Evolutionary conservation across 345 rosid genomes (phyloP).

Genomic region (Syzygium grande): DNA sequence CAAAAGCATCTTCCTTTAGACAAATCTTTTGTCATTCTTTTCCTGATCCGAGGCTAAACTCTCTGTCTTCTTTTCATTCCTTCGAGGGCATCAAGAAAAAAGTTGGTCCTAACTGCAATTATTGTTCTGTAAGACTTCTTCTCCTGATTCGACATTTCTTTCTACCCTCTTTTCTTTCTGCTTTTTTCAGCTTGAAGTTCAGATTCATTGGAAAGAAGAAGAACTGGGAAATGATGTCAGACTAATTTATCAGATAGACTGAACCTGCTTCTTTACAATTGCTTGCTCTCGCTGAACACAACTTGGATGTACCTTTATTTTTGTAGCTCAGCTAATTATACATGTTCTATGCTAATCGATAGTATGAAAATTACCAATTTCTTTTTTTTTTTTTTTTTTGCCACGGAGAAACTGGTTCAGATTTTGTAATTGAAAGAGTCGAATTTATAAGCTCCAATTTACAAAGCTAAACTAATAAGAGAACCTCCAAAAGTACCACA

Average conservation of each 20-base stretch:
- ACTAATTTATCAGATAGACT: not conserved
- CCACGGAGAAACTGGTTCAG: not conserved
- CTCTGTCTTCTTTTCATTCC: not conserved
- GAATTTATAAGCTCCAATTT: not conserved
- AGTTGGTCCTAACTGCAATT: not conserved
- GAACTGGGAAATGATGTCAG: not conserved
- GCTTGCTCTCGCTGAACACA: not conserved
- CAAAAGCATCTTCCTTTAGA: not conserved
- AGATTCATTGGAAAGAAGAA: not conserved
- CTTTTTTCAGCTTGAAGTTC: not conserved
- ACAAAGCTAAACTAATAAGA: not conserved
- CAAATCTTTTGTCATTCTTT: not conserved
- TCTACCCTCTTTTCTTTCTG: not conserved
- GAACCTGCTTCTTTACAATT: not conserved
- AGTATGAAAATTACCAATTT: not conserved
- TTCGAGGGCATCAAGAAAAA: not conserved
- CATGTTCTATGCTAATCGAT: not conserved
- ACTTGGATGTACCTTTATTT: not conserved
- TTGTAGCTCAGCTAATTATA: not conserved
- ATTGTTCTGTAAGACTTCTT: not conserved
- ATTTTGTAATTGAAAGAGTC: not conserved
- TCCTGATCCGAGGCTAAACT: not conserved
- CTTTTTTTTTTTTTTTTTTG: not conserved
- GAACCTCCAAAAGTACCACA: rapidly evolving
- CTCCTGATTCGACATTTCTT: not conserved